Base-by-base conservation (phyloP, 805 yeast species). In the Spathaspora girioi region DNA sequence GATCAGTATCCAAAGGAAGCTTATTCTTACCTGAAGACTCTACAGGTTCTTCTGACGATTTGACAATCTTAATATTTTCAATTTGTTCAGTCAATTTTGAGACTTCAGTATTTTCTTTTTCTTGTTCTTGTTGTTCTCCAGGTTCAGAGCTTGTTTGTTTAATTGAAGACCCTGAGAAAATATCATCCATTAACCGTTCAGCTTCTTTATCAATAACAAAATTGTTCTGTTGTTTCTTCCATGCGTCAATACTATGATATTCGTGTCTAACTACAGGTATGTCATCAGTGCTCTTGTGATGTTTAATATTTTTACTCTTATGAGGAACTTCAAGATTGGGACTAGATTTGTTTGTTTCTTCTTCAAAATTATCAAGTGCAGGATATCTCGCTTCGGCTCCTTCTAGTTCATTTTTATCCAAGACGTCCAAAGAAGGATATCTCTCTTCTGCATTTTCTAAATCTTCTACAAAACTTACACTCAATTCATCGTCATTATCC, bases 391-490 rank as follows among this genome's bases (percentile, higher is more conserved):
- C 23, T 17, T 19, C 29, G 7, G 48, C 41, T 14, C 10, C 15
- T 11, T 35, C 31, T 9, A 46, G 10, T 9, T 50, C 44, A 27
- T 47, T 53, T 18, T 50, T 42, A 17, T 32, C 49, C 18, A 68
- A 52, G 12, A 66, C 71, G 23, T 76, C 79, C n/a, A 78, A 58
- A 2, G 79, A 73, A 0, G 83, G 86, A 56, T 73, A 82, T 46
- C 84, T 64, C 51, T 77, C 77, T 57, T 79, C 84, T 1, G 76
- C 79, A 50, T 73, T 64, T 26, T 73, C 77, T 49, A 74, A 57
- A 32, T 77, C 64, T 5, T 69, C 76, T 10, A 63, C 64, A 27
- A 66, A 60, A 29, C 64, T 61, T 29, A 56, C 61, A 5, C 26
- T 38, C 1, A 50, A 29, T 5, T 49, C 54, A 10, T 31, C 44